Evolutionary conservation across 495 filamentous ascomycete genomes (phyloP).

Genomic region (Xylaria cubensis): DNA sequence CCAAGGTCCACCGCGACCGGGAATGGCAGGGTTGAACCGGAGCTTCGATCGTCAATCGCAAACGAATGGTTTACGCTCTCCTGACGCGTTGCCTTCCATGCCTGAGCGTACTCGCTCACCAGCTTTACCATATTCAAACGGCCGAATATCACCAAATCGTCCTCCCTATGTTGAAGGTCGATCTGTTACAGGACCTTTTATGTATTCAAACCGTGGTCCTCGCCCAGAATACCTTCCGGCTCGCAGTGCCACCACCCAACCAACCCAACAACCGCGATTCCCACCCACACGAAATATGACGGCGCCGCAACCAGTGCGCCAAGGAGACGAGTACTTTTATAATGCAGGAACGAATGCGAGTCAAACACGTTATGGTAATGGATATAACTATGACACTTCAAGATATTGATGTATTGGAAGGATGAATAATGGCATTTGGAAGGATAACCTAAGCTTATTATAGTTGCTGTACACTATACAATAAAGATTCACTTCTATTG

Average conservation of each 20-base stretch:
- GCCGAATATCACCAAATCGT: slow-evolving; percentile 23
- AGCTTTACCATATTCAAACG: slow-evolving; percentile 23
- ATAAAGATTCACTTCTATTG: slow-evolving; percentile 15
- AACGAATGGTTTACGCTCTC: slow-evolving; percentile 27
- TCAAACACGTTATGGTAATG: slow-evolving; percentile 33
- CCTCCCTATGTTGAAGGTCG: slow-evolving; percentile 37
- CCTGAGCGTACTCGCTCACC: slow-evolving; percentile 43
- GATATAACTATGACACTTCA: slow-evolving; percentile 43
- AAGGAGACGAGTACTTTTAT: slow-evolving; percentile 32
- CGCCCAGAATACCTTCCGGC: slow-evolving; percentile 41
- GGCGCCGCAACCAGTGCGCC: slow-evolving; percentile 50
- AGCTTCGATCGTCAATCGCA: slow-evolving; percentile 51
- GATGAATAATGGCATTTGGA: not conserved
- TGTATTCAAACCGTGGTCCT: slow-evolving; percentile 39
- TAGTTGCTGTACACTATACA: slow-evolving; percentile 10
- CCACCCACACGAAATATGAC: slow-evolving; percentile 59
- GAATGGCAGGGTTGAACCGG: slow-evolving; percentile 43
- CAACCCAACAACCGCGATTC: slow-evolving; percentile 42
- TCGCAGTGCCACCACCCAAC: slow-evolving; percentile 47
- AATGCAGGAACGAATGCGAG: slow-evolving; percentile 33
- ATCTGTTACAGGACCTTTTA: slow-evolving; percentile 49
- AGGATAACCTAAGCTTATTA: not conserved
- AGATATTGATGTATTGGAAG: slow-evolving; percentile 34
- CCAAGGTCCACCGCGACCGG: slow-evolving; percentile 41
- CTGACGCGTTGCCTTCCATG: slow-evolving; percentile 44